Conservation (phyloP, 129 eudicot genomes). For the Lonicera japonica region DNA sequence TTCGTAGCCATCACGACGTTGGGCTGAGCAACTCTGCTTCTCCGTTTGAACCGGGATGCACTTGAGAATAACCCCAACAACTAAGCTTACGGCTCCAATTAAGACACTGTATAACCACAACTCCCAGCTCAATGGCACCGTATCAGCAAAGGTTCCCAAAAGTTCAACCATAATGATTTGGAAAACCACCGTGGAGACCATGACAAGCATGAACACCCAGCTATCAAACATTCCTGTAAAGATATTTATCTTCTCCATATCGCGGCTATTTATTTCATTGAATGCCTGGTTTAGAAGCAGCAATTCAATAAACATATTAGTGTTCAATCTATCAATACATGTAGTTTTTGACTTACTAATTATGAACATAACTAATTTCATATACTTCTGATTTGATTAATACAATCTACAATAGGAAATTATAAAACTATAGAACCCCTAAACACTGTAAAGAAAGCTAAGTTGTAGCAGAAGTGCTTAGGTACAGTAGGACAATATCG, state of each 20-base stretch:
- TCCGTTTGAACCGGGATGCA: constrained; percentile 45
- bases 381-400: no score
- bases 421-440: no score
- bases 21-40: constrained; percentile 6
- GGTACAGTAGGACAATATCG: no score
- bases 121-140: constrained; percentile 50
- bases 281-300: constrained; percentile 38
- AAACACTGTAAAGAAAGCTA: no score
- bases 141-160: constrained; percentile 71
- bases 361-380: no score
- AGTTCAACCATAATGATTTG: constrained; percentile 68
- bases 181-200: constrained; percentile 57
- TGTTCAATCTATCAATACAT: not conserved
- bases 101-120: constrained; percentile 56
- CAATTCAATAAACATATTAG: not conserved
- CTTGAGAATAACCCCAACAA: constrained; percentile 55
- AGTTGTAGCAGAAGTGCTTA: no score
- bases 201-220: constrained; percentile 64
- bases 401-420: no score
- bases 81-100: constrained; percentile 57
- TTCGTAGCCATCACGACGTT: constrained; percentile 77
- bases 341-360: no score
- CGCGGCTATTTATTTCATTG: constrained; percentile 86
- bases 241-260: constrained; percentile 79
- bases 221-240: constrained; percentile 58